phyloP scores from a whole-genome alignment of 1,284 basidiomycete species.

The Marasmius fiardii region DNA sequence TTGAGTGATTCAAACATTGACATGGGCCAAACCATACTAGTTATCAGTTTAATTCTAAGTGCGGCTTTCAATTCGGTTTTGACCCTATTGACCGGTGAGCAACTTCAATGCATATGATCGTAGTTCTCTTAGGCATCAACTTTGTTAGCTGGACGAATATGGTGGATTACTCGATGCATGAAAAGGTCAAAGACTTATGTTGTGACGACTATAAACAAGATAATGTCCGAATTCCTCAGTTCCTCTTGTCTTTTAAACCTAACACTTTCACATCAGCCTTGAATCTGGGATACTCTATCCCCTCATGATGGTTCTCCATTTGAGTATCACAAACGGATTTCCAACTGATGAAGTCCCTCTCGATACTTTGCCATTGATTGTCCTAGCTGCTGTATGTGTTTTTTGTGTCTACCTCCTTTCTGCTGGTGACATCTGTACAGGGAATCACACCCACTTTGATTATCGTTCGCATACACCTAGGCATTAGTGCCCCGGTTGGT shows the following conservation, averaged over 20 bases:
- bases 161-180: not conserved
- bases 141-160: not conserved
- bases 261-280: not conserved
- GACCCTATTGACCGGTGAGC: not conserved
- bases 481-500: not conserved
- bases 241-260: too few relatives aligned
- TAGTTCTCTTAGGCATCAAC: not conserved
- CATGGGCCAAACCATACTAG: not conserved
- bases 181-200: not conserved
- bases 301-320: not conserved
- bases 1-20: too few relatives aligned
- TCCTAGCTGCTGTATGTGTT: not conserved
- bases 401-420: too few relatives aligned
- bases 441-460: not conserved
- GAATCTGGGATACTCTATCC: not conserved
- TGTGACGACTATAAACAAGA: too few relatives aligned
- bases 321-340: not conserved
- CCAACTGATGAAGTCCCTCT: not conserved
- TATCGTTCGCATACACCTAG: not conserved
- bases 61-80: not conserved
- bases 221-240: too few relatives aligned
- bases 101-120: not conserved
- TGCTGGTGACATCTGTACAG: not conserved
- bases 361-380: not conserved
- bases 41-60: not conserved